These are phyloP conservation scores for Aspergillus sp. DNA, from an alignment of 2,329 filamentous ascomycete species.

Conservation along the genomic window DNA sequence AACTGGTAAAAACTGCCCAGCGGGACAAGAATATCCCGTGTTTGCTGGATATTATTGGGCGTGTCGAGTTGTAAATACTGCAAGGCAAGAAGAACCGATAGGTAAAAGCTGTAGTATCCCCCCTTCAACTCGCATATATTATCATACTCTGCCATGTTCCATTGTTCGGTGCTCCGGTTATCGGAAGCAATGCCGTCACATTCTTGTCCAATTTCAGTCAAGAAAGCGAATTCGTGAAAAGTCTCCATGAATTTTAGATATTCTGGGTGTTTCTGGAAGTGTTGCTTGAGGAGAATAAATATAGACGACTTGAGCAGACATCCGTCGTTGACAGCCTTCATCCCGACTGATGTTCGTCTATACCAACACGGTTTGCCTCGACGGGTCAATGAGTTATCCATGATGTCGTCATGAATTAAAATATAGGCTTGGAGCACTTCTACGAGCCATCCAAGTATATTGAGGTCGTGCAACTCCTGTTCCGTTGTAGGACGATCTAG, in stretches of 20 bases:
- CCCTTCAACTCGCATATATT: constrained; percentile 99
- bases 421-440: constrained; percentile 98
- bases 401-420: constrained; percentile 96
- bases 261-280: constrained; percentile 79
- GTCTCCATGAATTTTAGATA: constrained; percentile 92
- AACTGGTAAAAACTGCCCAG: constrained; percentile 99
- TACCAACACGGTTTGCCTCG: constrained; percentile 97
- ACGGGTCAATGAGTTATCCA: constrained; percentile 92
- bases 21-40: constrained; percentile 86
- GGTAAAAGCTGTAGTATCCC: constrained; percentile 97
- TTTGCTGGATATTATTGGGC: constrained; percentile 80
- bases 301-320: constrained; percentile 91
- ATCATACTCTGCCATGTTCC: constrained; percentile 81
- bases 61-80: constrained; percentile 81
- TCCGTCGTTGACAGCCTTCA: constrained; percentile 96
- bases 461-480: constrained; percentile 77
- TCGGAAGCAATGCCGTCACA: constrained; percentile 93
- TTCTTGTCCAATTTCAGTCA: constrained; percentile 92
- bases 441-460: constrained; percentile 92
- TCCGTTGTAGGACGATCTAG: constrained; percentile 73
- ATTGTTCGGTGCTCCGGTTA: constrained; percentile 77
- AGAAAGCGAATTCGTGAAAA: constrained; percentile 88
- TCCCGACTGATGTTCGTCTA: constrained; percentile 80
- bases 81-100: constrained; percentile 86
- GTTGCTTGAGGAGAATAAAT: constrained; percentile 86